phyloP scores from a whole-genome alignment of 192 early-diverging fungal species.

The Coemansia sp. region DNA sequence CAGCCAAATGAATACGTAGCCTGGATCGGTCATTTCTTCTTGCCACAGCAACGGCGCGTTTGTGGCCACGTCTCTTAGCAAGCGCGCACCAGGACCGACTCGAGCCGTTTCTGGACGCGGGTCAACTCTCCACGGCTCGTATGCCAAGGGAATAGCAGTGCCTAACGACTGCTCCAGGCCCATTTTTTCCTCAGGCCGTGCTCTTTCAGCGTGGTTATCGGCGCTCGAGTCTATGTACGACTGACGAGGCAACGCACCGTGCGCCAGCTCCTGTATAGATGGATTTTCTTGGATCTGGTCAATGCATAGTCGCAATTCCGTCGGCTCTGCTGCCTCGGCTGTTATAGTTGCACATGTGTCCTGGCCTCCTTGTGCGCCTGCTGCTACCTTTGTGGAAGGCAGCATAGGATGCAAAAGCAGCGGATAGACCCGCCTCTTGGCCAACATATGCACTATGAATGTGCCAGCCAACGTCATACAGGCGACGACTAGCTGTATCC shows the following conservation, averaged over 20 bases:
- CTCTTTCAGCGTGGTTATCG: not conserved
- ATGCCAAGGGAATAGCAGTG: not conserved
- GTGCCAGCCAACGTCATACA: not conserved
- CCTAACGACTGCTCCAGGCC: not conserved
- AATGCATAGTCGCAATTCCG: not conserved
- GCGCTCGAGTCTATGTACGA: not conserved
- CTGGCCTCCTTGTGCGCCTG: not conserved
- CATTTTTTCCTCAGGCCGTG: not conserved
- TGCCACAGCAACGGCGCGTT: constrained; percentile 4
- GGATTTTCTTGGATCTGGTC: not conserved
- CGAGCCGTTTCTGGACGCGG: not conserved
- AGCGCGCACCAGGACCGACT: constrained; percentile 2
- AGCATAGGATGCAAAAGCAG: not conserved
- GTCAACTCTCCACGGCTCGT: constrained; percentile 12
- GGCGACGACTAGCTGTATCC: constrained; percentile 1
- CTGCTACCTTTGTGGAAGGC: not conserved
- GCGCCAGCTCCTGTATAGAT: constrained; percentile 6
- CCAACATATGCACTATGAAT: not conserved
- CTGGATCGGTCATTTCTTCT: not conserved
- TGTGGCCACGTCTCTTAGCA: not conserved
- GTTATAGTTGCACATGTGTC: not conserved
- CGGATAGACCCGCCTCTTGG: not conserved
- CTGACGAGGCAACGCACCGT: not conserved
- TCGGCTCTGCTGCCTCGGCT: not conserved
- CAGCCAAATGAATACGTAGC: constrained; percentile 7